Conservation (phyloP, 129 eudicot species). For the Tagetes patula region DNA sequence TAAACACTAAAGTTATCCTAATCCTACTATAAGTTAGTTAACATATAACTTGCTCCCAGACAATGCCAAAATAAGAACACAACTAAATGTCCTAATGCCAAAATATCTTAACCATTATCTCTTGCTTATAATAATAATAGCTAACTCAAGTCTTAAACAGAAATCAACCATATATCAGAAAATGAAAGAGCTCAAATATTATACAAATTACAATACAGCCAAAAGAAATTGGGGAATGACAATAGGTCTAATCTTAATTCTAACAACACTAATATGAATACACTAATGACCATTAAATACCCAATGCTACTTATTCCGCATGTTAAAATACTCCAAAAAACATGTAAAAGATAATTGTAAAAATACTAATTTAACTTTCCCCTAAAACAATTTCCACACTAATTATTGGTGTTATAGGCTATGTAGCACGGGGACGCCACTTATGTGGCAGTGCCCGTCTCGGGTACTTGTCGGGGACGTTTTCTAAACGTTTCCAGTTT, state of each 20-base stretch:
- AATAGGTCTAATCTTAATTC: neutral
- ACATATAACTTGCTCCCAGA: neutral
- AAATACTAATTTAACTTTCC: neutral
- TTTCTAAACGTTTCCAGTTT: too few species aligned
- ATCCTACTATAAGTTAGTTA: neutral
- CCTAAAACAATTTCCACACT: neutral
- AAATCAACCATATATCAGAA: neutral
- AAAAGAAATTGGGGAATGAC: neutral
- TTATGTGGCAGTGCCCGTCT: too few species aligned
- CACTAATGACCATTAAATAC: neutral
- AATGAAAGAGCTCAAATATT: neutral
- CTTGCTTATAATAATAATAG: neutral
- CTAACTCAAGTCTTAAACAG: neutral
- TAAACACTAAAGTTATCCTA: conserved; percentile 4
- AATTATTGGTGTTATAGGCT: too few species aligned
- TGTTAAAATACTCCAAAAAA: neutral
- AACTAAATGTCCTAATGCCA: neutral
- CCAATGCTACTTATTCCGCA: neutral
- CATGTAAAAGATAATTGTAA: neutral
- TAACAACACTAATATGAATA: neutral
- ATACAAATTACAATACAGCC: neutral
- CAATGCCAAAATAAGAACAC: neutral
- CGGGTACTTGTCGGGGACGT: too few species aligned
- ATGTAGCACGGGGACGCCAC: too few species aligned
- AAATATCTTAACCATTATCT: neutral